phyloP scores from a whole-genome alignment of 2,329 filamentous ascomycete genomes.

The Epichloe bromicola region DNA sequence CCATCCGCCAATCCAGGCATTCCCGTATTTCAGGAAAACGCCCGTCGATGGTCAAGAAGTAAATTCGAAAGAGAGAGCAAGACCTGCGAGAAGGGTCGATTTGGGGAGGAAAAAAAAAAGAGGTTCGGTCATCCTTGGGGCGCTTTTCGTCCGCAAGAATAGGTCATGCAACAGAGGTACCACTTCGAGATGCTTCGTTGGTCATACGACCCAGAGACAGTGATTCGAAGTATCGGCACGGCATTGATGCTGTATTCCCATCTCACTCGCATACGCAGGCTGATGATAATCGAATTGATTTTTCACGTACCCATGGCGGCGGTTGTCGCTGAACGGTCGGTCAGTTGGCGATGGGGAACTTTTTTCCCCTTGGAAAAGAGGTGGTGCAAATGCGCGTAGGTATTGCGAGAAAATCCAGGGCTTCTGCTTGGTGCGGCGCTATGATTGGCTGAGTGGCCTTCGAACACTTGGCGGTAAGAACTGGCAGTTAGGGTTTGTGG shows the following conservation, averaged over 20 bases:
- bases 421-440: constrained; percentile 10
- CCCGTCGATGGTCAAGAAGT: constrained; percentile 6
- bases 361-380: constrained; percentile 20
- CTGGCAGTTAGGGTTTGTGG: constrained; percentile 31
- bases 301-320: constrained; percentile 51
- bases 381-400: constrained; percentile 14
- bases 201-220: not conserved
- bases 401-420: constrained; percentile 17
- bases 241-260: constrained; percentile 2
- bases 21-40: constrained; percentile 10
- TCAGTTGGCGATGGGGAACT: constrained; percentile 25
- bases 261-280: constrained; percentile 39
- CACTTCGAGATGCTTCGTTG: constrained; percentile 10
- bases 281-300: constrained; percentile 20
- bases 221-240: not conserved
- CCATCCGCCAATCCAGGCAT: not conserved
- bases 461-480: constrained; percentile 23
- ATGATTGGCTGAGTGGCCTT: constrained; percentile 6
- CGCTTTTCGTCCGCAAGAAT: constrained; percentile 7
- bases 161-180: constrained; percentile 5
- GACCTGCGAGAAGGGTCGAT: not conserved
- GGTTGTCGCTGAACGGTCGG: constrained; percentile 27
- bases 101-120: not conserved
- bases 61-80: not conserved
- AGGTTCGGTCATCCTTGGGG: constrained; percentile 2